These are phyloP conservation scores for Suillus paluster DNA, from an alignment of 768 basidiomycete genomes.

Conservation along the genomic window DNA sequence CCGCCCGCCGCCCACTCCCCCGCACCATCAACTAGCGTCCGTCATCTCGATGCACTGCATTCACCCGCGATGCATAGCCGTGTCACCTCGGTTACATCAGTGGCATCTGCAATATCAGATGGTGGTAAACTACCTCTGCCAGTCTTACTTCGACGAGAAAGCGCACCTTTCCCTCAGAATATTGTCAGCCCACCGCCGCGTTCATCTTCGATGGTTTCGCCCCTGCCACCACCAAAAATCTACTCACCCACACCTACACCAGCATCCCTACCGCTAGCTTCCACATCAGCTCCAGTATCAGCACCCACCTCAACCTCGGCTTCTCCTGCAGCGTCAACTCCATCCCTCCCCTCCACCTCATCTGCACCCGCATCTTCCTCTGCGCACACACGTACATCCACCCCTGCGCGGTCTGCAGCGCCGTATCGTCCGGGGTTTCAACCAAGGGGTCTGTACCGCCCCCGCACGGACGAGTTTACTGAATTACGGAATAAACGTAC, in stretches of 20 bases:
- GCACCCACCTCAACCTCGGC: slow-evolving; percentile 17
- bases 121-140: background rate
- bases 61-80: slow-evolving; percentile 31
- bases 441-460: slow-evolving; percentile 81
- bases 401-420: slow-evolving; percentile 40
- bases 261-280: background rate
- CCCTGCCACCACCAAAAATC: slow-evolving; percentile 18
- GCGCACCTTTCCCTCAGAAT: background rate
- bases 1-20: slow-evolving; percentile 27
- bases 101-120: slow-evolving; percentile 4
- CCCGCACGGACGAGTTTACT: slow-evolving; percentile 80
- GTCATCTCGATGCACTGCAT: slow-evolving; percentile 33
- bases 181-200: slow-evolving; percentile 16
- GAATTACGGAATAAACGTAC: slow-evolving; percentile 43
- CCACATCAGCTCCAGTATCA: slow-evolving; percentile 18
- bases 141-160: background rate
- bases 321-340: slow-evolving; percentile 24
- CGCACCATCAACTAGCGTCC: slow-evolving; percentile 20
- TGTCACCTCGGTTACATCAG: slow-evolving; percentile 37
- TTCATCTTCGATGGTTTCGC: slow-evolving; percentile 11
- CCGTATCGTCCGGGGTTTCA: slow-evolving; percentile 94
- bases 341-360: slow-evolving; percentile 18
- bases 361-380: slow-evolving; percentile 24
- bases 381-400: slow-evolving; percentile 22
- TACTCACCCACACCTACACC: slow-evolving; percentile 15